Base-by-base conservation (phyloP, 2,329 filamentous ascomycete species). In the Epichloe uncinata region DNA sequence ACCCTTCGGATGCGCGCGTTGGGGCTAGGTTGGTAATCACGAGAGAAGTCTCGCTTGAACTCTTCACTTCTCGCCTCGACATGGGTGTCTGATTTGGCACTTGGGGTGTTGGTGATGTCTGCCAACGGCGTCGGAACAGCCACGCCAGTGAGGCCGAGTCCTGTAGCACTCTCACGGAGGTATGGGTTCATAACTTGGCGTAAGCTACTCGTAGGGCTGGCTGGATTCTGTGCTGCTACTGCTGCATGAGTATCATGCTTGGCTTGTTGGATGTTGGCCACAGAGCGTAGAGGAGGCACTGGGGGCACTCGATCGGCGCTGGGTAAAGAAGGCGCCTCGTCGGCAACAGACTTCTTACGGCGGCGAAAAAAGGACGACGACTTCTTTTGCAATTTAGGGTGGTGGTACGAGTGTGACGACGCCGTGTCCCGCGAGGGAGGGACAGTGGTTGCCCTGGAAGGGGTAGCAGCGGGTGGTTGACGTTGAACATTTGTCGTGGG, bases 321-420 rank as follows among this genome's bases (percentile, higher is more conserved):
- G 1, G 76, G 77, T 33, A 82, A 66, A 8, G 84, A 81, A 35
- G 84, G 81, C 38, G 75, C 75, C 20, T 79, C 74, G 54, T 94
- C 89, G 13, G 81, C 78, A 35, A 88, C 68, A 5, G 90, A 95
- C 75, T 91, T 94, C 77, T 97, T 97, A 55, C 90, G 79, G 52
- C 93, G 78, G 54, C 93, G 79, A 70, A 97, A 97, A 98, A 98
- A 97, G 0, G 88, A 91, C 1, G 91, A 94, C 4, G 87, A 80
- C 66, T 96, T 96, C 72, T 96, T 96, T 59, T 87, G 85, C 47
- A 96, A 70, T 18, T 71, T 68, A 50, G 74, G 71, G 15, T 72
- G 71, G 42, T 71, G 70, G 46, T 73, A 69, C 35, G 74, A 73
- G 49, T 68, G 66, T 20, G 67, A 67, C 26, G 67, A 66, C 5